Percentiles rank a stretch among this genome's conserved stretches.
phyloP scores from a whole-genome alignment of 2,329 filamentous ascomycete genomes.

The Pseudohalonectria lignicola region DNA sequence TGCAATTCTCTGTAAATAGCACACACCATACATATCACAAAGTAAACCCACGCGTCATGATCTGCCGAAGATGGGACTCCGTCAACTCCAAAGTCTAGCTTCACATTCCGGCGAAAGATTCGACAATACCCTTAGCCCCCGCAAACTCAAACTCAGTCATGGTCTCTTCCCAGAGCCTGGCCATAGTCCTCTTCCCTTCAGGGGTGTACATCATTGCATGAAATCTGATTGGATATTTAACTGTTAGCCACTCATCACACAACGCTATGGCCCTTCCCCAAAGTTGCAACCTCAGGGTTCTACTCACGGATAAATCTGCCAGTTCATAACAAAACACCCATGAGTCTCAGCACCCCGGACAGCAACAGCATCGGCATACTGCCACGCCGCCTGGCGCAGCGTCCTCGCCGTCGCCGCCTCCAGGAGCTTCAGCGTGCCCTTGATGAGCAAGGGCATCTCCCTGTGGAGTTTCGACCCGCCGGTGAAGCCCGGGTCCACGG shows the following conservation, averaged over 20 bases:
- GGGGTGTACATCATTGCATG: not conserved
- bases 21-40: no score
- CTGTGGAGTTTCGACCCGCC: slow-evolving; percentile 16
- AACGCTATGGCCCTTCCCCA: no score
- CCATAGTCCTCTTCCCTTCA: not conserved
- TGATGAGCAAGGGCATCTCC: slow-evolving; percentile 8
- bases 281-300: no score
- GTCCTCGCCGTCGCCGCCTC: slow-evolving; percentile 17
- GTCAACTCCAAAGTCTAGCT: no score
- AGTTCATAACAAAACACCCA: slow-evolving; percentile 37
- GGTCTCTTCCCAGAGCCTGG: not conserved
- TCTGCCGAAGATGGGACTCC: no score
- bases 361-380: slow-evolving; percentile 33
- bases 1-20: no score
- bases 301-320: slow-evolving; percentile 33
- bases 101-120: no score
- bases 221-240: not conserved
- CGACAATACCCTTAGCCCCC: no score
- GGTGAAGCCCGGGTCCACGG: slow-evolving; percentile 15
- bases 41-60: no score
- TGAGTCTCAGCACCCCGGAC: slow-evolving; percentile 37
- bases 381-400: slow-evolving; percentile 28
- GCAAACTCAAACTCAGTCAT: not conserved
- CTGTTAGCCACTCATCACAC: no score
- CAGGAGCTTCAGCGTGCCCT: no score